Percentiles rank a stretch among this genome's conserved stretches.
These are phyloP conservation scores for Limonomyces culmigenus DNA, from an alignment of 1,284 basidiomycete species.

Conservation along the genomic window DNA sequence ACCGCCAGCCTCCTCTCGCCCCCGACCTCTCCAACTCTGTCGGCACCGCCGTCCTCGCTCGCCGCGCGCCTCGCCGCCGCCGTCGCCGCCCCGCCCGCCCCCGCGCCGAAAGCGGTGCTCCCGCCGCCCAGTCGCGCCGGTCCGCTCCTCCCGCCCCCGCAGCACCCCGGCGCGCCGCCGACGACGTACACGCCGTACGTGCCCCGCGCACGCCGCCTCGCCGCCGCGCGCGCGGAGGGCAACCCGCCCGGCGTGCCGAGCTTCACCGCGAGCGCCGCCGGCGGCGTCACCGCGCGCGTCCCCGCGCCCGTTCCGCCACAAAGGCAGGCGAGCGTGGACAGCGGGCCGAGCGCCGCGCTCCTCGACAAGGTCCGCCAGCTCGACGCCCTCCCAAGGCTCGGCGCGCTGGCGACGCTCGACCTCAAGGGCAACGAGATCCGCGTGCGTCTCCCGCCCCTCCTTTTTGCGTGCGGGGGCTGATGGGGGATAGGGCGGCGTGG, in stretches of 20 bases:
- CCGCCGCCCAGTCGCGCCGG: constrained; percentile 19
- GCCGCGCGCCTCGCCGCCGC: constrained; percentile 9
- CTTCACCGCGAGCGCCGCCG: constrained; percentile 59
- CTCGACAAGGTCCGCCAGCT: constrained; percentile 69
- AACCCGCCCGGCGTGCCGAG: constrained; percentile 38
- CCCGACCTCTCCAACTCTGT: constrained; percentile 13
- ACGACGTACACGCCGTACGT: constrained; percentile 74
- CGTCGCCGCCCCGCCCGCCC: constrained; percentile 7
- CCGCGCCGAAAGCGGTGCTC: constrained; percentile 9
- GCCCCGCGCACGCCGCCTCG: constrained; percentile 37
- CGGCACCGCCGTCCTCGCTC: constrained; percentile 11
- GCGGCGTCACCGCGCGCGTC: constrained; percentile 64
- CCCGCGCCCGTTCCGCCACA: constrained; percentile 10
- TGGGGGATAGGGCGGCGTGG: constrained; percentile 39
- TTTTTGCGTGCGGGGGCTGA: constrained; percentile 3
- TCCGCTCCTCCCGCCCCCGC: constrained; percentile 39
- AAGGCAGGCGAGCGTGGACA: constrained; percentile 3
- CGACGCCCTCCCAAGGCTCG: constrained; percentile 72
- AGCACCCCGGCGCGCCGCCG: constrained; percentile 35
- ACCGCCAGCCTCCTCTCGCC: constrained; percentile 4
- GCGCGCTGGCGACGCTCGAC: constrained; percentile 78
- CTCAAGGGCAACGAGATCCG: constrained; percentile 83
- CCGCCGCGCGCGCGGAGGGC: constrained; percentile 12
- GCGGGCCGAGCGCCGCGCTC: constrained; percentile 52
- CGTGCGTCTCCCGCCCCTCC: constrained; percentile 27